Evolutionary conservation across 106 monocot species (phyloP).

Genomic region (Dendrobium catenatum): DNA sequence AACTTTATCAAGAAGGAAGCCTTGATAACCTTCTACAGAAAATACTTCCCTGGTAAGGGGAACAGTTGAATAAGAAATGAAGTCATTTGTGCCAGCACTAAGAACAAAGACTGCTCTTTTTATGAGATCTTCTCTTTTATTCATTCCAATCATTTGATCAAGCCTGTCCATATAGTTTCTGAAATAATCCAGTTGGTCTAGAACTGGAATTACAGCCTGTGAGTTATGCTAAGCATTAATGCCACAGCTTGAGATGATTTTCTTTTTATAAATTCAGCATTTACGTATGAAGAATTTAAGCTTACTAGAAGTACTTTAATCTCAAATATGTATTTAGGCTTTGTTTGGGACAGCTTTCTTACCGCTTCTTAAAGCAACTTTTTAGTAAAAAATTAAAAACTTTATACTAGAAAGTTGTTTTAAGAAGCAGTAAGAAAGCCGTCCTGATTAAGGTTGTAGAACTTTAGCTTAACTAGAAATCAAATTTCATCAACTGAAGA

Average conservation of each 20-base stretch:
- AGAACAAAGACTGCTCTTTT: conserved; percentile 37
- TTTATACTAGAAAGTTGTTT: too few relatives aligned
- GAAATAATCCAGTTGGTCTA: conserved; percentile 40
- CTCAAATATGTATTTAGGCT: too few relatives aligned
- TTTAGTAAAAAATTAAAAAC: too few relatives aligned
- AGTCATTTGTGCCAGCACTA: conserved; percentile 68
- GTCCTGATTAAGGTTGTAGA: too few relatives aligned
- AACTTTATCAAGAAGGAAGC: conserved; percentile 31
- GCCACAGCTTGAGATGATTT: background rate
- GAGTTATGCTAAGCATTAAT: background rate
- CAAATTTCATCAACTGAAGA: too few relatives aligned
- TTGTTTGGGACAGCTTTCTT: too few relatives aligned
- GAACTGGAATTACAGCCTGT: conserved; percentile 54
- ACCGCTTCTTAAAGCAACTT: too few relatives aligned
- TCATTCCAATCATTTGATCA: conserved; percentile 27
- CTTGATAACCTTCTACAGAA: conserved; percentile 42
- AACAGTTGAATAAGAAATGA: conserved; percentile 35
- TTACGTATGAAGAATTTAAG: too few relatives aligned
- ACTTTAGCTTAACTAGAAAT: too few relatives aligned
- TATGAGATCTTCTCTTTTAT: conserved; percentile 28
- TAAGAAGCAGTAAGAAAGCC: too few relatives aligned
- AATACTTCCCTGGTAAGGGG: conserved; percentile 32
- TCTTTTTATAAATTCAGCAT: background rate
- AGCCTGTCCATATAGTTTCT: conserved; percentile 34
- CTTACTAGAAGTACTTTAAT: too few relatives aligned